phyloP scores from a whole-genome alignment of 164 flowering plant genomes.

The Magnolia kwangsiensis region DNA sequence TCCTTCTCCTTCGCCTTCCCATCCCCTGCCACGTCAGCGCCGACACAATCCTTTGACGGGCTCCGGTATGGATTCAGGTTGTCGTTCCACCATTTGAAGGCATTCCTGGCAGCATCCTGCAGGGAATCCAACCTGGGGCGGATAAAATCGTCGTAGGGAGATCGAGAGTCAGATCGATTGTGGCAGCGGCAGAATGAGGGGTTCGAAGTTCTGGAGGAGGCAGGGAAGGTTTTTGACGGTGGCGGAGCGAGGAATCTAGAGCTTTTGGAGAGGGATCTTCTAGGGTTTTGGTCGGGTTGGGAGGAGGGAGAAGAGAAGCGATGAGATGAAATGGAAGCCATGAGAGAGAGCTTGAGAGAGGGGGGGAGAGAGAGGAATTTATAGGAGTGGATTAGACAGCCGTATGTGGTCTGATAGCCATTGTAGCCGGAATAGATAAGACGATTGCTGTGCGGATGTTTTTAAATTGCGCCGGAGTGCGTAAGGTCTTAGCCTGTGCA shows the following conservation, averaged over 20 bases:
- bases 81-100: constrained; percentile 39
- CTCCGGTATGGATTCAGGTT: constrained; percentile 27
- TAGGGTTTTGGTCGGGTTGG: not conserved
- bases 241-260: not conserved
- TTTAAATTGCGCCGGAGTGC: not conserved
- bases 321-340: constrained; percentile 6
- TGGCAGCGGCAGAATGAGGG: constrained; percentile 41
- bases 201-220: constrained; percentile 23
- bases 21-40: not conserved
- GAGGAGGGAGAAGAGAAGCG: not conserved
- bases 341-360: not conserved
- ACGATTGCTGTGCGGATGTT: not conserved
- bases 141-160: constrained; percentile 22
- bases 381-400: not conserved
- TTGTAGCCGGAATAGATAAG: not conserved
- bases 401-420: not conserved
- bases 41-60: constrained; percentile 5
- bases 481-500: not conserved
- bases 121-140: constrained; percentile 49
- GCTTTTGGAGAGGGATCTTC: not conserved
- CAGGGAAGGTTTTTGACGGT: not conserved
- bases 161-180: constrained; percentile 19
- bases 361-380: not conserved
- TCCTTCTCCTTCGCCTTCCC: constrained; percentile 10
- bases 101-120: constrained; percentile 36